These are phyloP conservation scores for Parascedosporium putredinis DNA, from an alignment of 2,329 filamentous ascomycete species.

Conservation along the genomic window DNA sequence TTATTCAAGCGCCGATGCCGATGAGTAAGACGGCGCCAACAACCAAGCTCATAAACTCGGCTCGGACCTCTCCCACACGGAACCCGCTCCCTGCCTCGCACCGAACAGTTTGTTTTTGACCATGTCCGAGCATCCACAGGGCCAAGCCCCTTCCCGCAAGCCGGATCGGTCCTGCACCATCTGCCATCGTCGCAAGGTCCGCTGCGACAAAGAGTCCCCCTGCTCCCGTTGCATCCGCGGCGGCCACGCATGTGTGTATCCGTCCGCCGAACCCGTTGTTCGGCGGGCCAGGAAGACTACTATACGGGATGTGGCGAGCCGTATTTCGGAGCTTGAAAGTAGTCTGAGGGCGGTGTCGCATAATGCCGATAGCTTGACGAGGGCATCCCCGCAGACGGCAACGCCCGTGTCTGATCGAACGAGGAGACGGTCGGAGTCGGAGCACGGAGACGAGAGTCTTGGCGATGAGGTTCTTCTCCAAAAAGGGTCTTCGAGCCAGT, in stretches of 20 bases:
- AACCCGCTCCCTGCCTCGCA: no score
- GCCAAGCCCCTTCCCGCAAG: neutral
- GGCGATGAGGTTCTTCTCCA: neutral
- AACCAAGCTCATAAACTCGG: neutral
- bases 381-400: neutral
- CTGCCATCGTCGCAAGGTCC: neutral
- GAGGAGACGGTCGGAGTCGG: neutral
- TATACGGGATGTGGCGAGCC: neutral
- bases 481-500: neutral
- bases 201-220: neutral
- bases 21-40: no score
- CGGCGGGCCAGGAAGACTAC: neutral
- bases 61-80: neutral
- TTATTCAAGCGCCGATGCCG: neutral
- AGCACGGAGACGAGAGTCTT: neutral
- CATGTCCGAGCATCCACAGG: neutral
- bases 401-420: neutral
- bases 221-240: neutral
- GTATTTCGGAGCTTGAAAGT: neutral
- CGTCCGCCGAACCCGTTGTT: neutral
- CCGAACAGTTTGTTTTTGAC: no score
- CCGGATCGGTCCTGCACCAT: neutral
- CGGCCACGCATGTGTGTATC: neutral
- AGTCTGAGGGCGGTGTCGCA: neutral
- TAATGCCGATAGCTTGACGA: neutral